These are phyloP conservation scores for Verticillium tricorpus DNA, from an alignment of 2,329 filamentous ascomycete genomes.

Conservation along the genomic window DNA sequence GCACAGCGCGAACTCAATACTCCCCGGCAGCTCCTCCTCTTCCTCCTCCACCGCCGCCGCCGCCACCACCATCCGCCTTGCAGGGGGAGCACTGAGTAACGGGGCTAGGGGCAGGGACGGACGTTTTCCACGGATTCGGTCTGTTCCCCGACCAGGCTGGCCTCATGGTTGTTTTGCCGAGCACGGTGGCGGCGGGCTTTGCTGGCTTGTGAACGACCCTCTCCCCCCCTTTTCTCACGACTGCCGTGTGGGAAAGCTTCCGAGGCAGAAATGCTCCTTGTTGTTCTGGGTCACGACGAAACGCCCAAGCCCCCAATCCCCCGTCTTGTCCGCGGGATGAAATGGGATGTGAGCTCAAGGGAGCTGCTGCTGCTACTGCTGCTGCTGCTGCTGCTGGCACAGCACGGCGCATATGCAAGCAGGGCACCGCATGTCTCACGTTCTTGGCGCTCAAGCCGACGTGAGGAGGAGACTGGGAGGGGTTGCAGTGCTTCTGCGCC, in stretches of 20 bases:
- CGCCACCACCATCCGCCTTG: not conserved
- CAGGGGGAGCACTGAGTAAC: not conserved
- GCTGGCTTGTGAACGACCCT: not conserved
- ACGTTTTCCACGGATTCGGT: not conserved
- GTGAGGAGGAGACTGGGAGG: not conserved
- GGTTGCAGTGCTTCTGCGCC: not conserved
- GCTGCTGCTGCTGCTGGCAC: not conserved
- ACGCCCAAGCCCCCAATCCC: not conserved
- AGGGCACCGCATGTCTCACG: not conserved
- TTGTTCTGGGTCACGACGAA: not conserved
- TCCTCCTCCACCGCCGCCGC: not conserved
- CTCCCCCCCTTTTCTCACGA: not conserved
- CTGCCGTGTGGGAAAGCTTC: not conserved
- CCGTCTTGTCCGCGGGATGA: not conserved
- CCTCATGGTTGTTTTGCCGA: not conserved
- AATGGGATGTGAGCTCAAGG: not conserved
- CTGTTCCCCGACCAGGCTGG: not conserved
- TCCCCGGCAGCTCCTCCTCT: not conserved
- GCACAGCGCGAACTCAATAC: not conserved
- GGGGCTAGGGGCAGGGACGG: not conserved
- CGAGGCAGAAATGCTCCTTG: not conserved
- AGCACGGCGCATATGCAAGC: not conserved
- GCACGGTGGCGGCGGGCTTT: not conserved
- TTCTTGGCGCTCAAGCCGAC: not conserved
- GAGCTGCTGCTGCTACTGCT: not conserved